Percentiles rank a stretch among this genome's conserved stretches.
Conservation (phyloP, 495 filamentous ascomycete genomes). For the Physcia stellaris region DNA sequence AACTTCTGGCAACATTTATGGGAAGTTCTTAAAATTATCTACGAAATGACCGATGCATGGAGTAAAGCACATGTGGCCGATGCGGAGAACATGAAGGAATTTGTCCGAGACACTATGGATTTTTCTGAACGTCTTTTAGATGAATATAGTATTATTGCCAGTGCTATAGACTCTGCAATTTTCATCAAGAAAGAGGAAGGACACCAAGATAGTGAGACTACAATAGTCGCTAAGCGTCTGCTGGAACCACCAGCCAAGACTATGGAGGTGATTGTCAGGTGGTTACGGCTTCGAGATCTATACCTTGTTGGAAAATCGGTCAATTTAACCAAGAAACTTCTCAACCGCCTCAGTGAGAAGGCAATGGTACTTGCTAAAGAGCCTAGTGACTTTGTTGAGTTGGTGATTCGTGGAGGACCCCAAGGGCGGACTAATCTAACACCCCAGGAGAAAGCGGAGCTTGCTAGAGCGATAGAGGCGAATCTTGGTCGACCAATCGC, state of each 20-base stretch:
- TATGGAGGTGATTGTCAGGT: slow-evolving; percentile 58
- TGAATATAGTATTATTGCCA: slow-evolving; percentile 64
- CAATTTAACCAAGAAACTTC: slow-evolving; percentile 52
- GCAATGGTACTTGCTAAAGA: slow-evolving; percentile 50
- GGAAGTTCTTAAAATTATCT: slow-evolving; percentile 66
- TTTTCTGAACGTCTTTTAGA: slow-evolving; percentile 76
- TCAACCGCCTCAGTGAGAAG: slow-evolving; percentile 56
- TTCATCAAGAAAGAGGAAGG: slow-evolving; percentile 22
- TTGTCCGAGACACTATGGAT: slow-evolving; percentile 86
- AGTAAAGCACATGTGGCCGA: slow-evolving; percentile 34
- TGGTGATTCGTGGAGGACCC: slow-evolving; percentile 27
- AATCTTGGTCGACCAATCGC: slow-evolving; percentile 49
- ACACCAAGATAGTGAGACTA: slow-evolving; percentile 27
- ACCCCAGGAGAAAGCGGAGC: slow-evolving; percentile 64
- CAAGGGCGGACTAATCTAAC: slow-evolving; percentile 52
- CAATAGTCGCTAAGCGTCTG: slow-evolving; percentile 36
- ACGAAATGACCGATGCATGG: slow-evolving; percentile 71
- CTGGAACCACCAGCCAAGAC: slow-evolving; percentile 47
- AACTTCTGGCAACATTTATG: slow-evolving; percentile 75
- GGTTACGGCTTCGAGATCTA: slow-evolving; percentile 71
- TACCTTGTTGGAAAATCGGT: slow-evolving; percentile 68
- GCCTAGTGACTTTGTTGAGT: slow-evolving; percentile 46
- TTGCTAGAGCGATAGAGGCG: slow-evolving; percentile 64
- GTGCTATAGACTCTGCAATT: slow-evolving; percentile 38
- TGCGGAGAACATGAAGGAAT: slow-evolving; percentile 69